A percentile compares a stretch with the other conserved stretches of the same genome.
Conservation (phyloP, 345 rosid genomes). For the Streptanthus diversifolius region DNA sequence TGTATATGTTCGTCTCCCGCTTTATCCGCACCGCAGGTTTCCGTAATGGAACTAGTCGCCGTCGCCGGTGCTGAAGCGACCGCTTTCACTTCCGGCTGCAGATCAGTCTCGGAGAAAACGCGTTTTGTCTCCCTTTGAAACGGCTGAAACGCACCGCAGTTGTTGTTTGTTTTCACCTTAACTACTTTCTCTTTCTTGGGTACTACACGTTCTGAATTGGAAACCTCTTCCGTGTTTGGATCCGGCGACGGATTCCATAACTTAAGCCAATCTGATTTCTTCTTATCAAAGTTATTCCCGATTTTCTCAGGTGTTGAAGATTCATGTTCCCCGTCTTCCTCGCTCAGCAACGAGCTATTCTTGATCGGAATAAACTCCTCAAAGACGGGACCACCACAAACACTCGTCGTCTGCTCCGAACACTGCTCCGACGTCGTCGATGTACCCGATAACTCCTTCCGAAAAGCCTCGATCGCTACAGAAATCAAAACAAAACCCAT, state of each 20-base stretch:
- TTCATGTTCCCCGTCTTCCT: constrained; percentile 45
- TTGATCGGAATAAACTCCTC: constrained; percentile 89
- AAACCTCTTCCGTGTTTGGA: constrained; percentile 47
- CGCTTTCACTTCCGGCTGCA: constrained; percentile 29
- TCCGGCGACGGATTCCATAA: constrained; percentile 80
- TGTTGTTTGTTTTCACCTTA: constrained; percentile 54
- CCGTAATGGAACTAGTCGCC: constrained; percentile 43
- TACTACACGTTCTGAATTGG: constrained; percentile 20
- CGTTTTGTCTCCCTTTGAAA: constrained; percentile 51
- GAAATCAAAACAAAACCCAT: background rate
- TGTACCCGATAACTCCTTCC: constrained; percentile 65
- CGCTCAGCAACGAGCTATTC: constrained; percentile 32
- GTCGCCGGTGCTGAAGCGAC: constrained; percentile 37
- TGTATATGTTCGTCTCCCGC: constrained; percentile 5
- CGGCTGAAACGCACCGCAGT: constrained; percentile 78
- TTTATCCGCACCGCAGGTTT: constrained; percentile 37
- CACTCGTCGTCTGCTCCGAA: constrained; percentile 79
- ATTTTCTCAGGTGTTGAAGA: constrained; percentile 30
- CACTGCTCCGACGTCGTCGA: constrained; percentile 56
- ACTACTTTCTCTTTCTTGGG: constrained; percentile 50
- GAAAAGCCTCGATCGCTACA: constrained; percentile 78
- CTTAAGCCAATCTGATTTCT: constrained; percentile 96
- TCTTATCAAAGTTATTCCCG: constrained; percentile 17
- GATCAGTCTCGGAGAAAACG: constrained; percentile 26
- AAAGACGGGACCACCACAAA: constrained; percentile 54